phyloP scores from a whole-genome alignment of 108 stramenopile species.

The Fragilaria radians region DNA sequence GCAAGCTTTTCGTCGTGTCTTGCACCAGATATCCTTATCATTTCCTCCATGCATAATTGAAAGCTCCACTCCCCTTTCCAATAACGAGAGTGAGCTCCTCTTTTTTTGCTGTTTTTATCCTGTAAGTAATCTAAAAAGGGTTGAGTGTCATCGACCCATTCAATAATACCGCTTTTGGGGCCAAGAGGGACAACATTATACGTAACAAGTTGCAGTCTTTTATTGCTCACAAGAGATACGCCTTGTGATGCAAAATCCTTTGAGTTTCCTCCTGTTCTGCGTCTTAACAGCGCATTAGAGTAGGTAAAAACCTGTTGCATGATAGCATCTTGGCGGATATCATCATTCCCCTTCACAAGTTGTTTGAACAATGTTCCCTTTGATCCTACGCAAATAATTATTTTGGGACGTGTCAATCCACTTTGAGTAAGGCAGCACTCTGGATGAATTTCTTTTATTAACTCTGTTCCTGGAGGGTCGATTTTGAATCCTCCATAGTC shows the following conservation, averaged over 20 bases:
- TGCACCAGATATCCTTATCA: background rate
- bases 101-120: conserved; percentile 13
- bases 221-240: conserved; percentile 7
- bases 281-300: conserved; percentile 76
- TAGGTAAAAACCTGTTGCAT: conserved; percentile 95
- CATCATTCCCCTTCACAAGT: conserved; percentile 93
- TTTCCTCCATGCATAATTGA: conserved; percentile 34
- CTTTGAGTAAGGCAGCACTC: background rate
- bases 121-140: conserved; percentile 59
- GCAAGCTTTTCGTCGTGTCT: background rate
- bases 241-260: background rate
- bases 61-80: conserved; percentile 82
- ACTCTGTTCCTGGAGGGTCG: conserved; percentile 29
- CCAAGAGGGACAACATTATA: conserved; percentile 87
- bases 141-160: conserved; percentile 92
- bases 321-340: conserved; percentile 95
- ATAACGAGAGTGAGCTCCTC: conserved; percentile 43
- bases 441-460: background rate
- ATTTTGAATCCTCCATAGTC: conserved; percentile 53
- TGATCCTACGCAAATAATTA: background rate
- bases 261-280: conserved; percentile 1
- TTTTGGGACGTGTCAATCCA: background rate
- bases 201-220: conserved; percentile 62
- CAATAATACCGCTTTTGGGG: conserved; percentile 88
- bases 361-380: conserved; percentile 24